Evolutionary conservation across 257 asterid genomes (phyloP), one percentile per base, ranked within the genome.

Genomic region (Lantana camara): DNA sequence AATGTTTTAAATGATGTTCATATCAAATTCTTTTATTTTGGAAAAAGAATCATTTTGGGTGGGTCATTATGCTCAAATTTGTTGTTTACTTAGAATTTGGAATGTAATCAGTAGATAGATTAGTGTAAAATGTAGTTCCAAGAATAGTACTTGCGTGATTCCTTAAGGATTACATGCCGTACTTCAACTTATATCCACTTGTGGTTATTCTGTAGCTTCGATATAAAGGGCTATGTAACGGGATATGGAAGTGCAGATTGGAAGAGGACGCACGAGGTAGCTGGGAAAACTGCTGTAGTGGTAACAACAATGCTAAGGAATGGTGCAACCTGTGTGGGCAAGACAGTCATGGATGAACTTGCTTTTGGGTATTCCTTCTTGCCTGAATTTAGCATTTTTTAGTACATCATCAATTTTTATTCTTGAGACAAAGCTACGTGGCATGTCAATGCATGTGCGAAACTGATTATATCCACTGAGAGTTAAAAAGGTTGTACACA

Each of bases 281-380:
- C 96, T 4, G 82, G 74, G 40, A 79, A 80, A 72, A 88, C 91
- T 4, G 97, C 99, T 45, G 21, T 86, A 66, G 91, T 80, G 63
- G 91, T 94, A 42, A 83, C 94, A 8, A 55, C 75, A 16, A 75
- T 94, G 84, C 79, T 94, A 63, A 81, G 68, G 73, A 83, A 72
- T 62, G 99, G 97, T 29, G 89, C 96, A 5, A 74, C 93, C 48
- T 94, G 96, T 70, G 74, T 73, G 77, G 97, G 99, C 45, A 90
- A 82, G 91, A 83, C 96, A 4, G 83, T 84, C 77, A 88, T 94
- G 92, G 95, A 79, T 71, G 96, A 90, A 78, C 83, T 94, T 75
- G 97, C 95, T 57, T 77, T 78, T 64, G 99, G 99, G 99, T 94
- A 86, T 62, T 29, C 21, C 17, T 56, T 55, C 37, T 67, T 29